These are phyloP conservation scores for Paradendryphiella salina DNA, from an alignment of 2,329 filamentous ascomycete species.

Conservation along the genomic window DNA sequence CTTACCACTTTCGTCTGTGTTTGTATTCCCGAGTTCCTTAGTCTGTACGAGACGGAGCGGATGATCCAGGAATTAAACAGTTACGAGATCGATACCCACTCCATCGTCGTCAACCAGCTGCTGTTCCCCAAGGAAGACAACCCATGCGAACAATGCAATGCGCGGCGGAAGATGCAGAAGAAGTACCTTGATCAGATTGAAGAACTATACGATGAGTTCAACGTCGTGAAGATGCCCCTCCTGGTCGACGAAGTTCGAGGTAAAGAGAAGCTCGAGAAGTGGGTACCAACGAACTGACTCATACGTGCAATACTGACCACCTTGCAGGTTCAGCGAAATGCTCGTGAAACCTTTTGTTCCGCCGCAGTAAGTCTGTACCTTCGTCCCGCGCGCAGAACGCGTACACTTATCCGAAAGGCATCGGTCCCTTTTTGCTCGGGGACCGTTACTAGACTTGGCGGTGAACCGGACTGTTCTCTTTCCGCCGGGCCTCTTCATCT, in stretches of 20 bases:
- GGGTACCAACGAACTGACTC: slow-evolving; percentile 24
- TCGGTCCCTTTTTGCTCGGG: slow-evolving; percentile 30
- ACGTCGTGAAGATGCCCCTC: slow-evolving; percentile 97
- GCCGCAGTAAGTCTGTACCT: slow-evolving; percentile 50
- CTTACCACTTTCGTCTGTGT: slow-evolving; percentile 98
- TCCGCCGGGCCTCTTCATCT: slow-evolving; percentile 10
- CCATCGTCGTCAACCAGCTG: slow-evolving; percentile 97
- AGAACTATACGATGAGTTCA: slow-evolving; percentile 98
- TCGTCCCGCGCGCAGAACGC: not conserved
- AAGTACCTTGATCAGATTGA: slow-evolving; percentile 99
- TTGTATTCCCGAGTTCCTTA: slow-evolving; percentile 96
- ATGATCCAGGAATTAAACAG: slow-evolving; percentile 98
- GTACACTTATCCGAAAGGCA: not conserved
- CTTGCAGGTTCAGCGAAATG: slow-evolving; percentile 73
- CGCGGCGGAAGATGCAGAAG: slow-evolving; percentile 95
- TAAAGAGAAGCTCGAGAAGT: slow-evolving; percentile 86
- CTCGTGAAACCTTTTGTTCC: slow-evolving; percentile 75
- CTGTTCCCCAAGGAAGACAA: slow-evolving; percentile 86
- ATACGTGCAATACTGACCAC: slow-evolving; percentile 11
- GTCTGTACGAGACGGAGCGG: slow-evolving; percentile 95
- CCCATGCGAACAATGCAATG: slow-evolving; percentile 92
- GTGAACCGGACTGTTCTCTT: not conserved
- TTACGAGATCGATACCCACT: slow-evolving; percentile 94
- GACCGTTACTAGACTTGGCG: not conserved
- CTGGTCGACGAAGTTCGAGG: slow-evolving; percentile 94